These are phyloP conservation scores for Vanrija pseudolonga DNA, from an alignment of 1,284 basidiomycete genomes.

Conservation along the genomic window DNA sequence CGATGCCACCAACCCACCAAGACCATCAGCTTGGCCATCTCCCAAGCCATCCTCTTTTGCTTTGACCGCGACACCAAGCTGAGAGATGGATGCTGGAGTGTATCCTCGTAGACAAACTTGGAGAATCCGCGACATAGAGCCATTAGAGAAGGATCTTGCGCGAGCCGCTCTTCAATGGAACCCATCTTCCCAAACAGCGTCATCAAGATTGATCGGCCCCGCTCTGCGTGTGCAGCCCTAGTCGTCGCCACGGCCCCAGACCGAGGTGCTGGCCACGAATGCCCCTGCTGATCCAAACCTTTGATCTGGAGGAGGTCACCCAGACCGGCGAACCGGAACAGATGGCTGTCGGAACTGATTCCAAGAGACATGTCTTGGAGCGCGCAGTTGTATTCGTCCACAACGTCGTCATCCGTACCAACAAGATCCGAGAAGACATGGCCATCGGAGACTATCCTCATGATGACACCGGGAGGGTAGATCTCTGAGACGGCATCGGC, in stretches of 20 bases:
- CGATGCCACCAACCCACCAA: not conserved
- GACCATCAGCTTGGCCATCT: conserved; percentile 1
- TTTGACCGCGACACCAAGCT: not conserved
- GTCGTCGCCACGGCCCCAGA: not conserved
- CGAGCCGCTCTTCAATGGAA: not conserved
- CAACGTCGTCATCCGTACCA: not conserved
- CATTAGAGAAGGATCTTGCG: not conserved
- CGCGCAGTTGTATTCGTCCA: conserved; percentile 1
- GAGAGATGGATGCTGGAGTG: not conserved
- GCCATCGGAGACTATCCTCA: not conserved
- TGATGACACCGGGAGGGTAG: not conserved
- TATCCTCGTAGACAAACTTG: conserved; percentile 2
- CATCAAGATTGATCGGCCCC: not conserved
- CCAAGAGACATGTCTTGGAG: not conserved
- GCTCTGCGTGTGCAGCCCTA: not conserved
- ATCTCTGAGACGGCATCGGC: not conserved
- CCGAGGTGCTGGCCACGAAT: not conserved
- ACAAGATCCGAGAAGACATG: conserved; percentile 5
- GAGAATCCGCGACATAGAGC: conserved; percentile 1
- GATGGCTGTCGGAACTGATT: not conserved
- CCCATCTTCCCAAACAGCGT: not conserved
- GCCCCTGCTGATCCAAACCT: not conserved
- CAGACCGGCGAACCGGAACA: not conserved
- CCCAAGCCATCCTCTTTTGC: not conserved
- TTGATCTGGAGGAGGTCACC: not conserved